Percentiles rank a stretch among this genome's conserved stretches.
These are phyloP conservation scores for Kickxella alabastrina DNA, from an alignment of 192 early-diverging fungal species.

Conservation along the genomic window DNA sequence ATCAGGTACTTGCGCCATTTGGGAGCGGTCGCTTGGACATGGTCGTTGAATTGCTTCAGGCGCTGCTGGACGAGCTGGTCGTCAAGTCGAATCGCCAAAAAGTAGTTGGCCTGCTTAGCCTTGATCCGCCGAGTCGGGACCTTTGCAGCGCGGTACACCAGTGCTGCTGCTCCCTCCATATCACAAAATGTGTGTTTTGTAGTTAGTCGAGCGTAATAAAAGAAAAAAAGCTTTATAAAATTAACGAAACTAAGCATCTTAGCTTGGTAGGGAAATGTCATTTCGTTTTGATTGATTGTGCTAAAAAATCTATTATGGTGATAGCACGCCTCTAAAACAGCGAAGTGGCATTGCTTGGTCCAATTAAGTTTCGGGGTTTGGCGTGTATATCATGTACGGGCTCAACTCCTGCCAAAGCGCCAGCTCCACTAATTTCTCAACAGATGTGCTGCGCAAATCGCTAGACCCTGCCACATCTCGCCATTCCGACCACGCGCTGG, in stretches of 20 bases:
- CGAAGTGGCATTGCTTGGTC: neutral
- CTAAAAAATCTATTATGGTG: too few species aligned
- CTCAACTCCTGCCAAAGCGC: neutral
- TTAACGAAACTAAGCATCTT: too few species aligned
- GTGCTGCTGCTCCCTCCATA: neutral
- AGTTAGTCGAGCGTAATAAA: too few species aligned
- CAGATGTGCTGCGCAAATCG: neutral
- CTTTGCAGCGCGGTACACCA: neutral
- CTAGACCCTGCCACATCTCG: neutral
- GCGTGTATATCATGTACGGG: neutral
- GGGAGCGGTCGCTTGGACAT: slow-evolving; percentile 1
- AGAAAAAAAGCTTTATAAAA: too few species aligned
- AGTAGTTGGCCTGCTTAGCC: slow-evolving; percentile 13
- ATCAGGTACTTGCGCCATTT: slow-evolving; percentile 13
- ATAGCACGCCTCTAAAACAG: too few species aligned
- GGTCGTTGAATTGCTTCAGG: neutral
- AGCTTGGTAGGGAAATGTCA: too few species aligned
- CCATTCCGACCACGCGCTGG: slow-evolving; percentile 9
- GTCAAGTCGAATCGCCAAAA: slow-evolving; percentile 5
- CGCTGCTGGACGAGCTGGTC: neutral
- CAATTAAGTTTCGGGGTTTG: neutral
- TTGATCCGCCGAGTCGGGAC: neutral
- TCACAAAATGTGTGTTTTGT: neutral
- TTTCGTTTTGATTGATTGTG: too few species aligned
- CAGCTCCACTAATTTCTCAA: neutral